Evolutionary conservation across 2,329 filamentous ascomycete genomes (phyloP), one percentile per base, ranked within the genome.

Genomic region (Zelopaecilomyces penicillatus): DNA sequence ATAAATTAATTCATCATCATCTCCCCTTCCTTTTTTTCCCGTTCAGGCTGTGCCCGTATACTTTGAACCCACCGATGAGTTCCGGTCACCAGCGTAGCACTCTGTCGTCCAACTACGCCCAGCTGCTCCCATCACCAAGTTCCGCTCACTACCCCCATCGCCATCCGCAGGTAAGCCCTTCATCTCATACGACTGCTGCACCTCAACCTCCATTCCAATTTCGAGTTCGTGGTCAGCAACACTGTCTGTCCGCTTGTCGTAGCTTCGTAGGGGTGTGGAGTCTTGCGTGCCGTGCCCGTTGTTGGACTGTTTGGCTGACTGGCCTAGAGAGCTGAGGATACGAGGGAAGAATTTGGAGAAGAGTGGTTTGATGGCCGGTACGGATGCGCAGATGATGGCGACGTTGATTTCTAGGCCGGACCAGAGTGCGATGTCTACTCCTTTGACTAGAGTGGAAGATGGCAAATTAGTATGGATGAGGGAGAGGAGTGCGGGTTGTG

Each of bases 341-440:
- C 46, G 39, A 7, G 57, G 56, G 41, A 57, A 53, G 39, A 51
- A 39, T 28, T 56, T 56, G 30, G 54, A 51, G 19, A 60, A 54
- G 9, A 59, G 52, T 1, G 63, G 60, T 35, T 64, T 64, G 2
- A 66, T 48, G 1, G 60, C 57, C 0, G 62, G 60, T 0, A 64
- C 53, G 5, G 57, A 66, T 30, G 62, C 56, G 42, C 61, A 65
- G 19, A 61, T 54, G 10, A 65, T 63, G 31, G 56, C 59, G 10
- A 61, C 52, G 44, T 64, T 63, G 44, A 61, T 57, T 43, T 65
- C 60, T 37, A 65, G 54, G 19, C 51, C 51, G 4, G 58, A 59
- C 60, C 61, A 62, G 40, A 59, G 42, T 5, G 55, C 53, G 9
- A 57, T 48, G 7, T 56, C 50, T 11, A 58, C 46, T 12, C 52